Percentiles rank a stretch among this genome's conserved stretches.
phyloP scores from a whole-genome alignment of 441 rosid species.

The Theobroma grandiflorum region DNA sequence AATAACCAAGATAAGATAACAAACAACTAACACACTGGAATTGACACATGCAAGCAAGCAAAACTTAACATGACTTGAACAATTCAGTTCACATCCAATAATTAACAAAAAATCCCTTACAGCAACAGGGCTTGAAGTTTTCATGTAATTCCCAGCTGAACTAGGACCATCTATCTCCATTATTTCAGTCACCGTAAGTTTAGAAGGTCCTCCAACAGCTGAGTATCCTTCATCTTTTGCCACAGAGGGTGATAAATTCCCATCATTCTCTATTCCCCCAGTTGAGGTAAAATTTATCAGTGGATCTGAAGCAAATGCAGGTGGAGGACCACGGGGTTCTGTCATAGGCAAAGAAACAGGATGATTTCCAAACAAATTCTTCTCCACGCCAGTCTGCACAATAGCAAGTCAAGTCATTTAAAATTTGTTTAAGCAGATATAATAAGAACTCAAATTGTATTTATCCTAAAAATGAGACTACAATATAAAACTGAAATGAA shows the following conservation, averaged over 20 bases:
- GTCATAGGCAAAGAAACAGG: constrained; percentile 66
- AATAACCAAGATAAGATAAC: constrained; percentile 24
- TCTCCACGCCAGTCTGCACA: constrained; percentile 87
- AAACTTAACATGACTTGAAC: constrained; percentile 5
- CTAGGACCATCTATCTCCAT: constrained; percentile 87
- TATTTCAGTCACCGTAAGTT: constrained; percentile 71
- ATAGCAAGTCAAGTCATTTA: constrained; percentile 17
- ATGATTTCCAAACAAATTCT: constrained; percentile 87
- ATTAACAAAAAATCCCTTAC: constrained; percentile 57
- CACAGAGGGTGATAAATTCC: constrained; percentile 48
- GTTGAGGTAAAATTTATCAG: constrained; percentile 53
- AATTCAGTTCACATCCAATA: constrained; percentile 18
- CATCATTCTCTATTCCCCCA: constrained; percentile 29
- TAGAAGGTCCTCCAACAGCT: constrained; percentile 55
- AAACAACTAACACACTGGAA: constrained; percentile 9
- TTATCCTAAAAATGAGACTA: not conserved
- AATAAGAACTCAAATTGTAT: constrained; percentile 1
- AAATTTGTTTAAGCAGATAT: not conserved
- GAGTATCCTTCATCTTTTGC: constrained; percentile 60
- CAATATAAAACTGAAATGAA: not conserved
- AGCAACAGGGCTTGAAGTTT: constrained; percentile 74
- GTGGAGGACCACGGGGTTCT: constrained; percentile 71
- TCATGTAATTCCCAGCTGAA: constrained; percentile 72
- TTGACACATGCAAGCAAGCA: constrained; percentile 17
- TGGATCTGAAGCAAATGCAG: constrained; percentile 81